Percentiles rank a stretch among this genome's conserved stretches.
phyloP scores from a whole-genome alignment of 1,139 yeast genomes.

The Taphrina betulina region DNA sequence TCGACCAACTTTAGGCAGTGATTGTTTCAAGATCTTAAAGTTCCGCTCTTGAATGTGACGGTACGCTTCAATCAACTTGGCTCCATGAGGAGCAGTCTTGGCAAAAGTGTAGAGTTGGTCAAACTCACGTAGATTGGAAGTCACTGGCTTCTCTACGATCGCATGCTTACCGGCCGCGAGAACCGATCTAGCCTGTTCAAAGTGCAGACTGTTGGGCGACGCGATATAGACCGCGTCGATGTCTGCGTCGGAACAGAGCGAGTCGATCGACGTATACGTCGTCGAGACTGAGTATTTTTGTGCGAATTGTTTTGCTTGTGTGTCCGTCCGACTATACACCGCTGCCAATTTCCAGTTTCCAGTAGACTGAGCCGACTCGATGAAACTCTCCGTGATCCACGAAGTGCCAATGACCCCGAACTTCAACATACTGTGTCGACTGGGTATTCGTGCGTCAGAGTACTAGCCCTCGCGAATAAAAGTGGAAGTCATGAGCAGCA shows the following conservation, averaged over 20 bases:
- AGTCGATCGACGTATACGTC: slow-evolving; percentile 41
- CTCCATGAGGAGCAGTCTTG: slow-evolving; percentile 13
- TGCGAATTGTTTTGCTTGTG: slow-evolving; percentile 12
- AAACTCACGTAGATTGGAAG: slow-evolving; percentile 55
- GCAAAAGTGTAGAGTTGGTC: slow-evolving; percentile 43
- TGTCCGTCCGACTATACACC: slow-evolving; percentile 18
- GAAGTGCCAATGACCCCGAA: slow-evolving; percentile 28
- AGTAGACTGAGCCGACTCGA: slow-evolving; percentile 23
- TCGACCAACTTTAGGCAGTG: slow-evolving; percentile 8
- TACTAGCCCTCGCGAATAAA: too few species aligned
- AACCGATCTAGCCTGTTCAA: slow-evolving; percentile 53
- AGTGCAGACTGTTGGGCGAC: slow-evolving; percentile 60
- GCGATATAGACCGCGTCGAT: slow-evolving; percentile 62
- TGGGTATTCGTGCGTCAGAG: too few species aligned
- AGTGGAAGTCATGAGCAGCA: too few species aligned
- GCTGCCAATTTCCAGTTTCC: slow-evolving; percentile 23
- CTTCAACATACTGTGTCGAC: too few species aligned
- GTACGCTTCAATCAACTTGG: slow-evolving; percentile 22
- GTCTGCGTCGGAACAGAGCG: slow-evolving; percentile 49
- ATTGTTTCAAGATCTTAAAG: slow-evolving; percentile 10
- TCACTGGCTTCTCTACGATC: slow-evolving; percentile 61
- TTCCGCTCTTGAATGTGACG: slow-evolving; percentile 29
- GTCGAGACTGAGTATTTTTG: slow-evolving; percentile 5
- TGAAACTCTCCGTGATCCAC: slow-evolving; percentile 29
- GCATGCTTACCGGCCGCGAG: slow-evolving; percentile 57